Evolutionary conservation across 78 protist genomes (phyloP).

Genomic region (Isochrysis galbana): DNA sequence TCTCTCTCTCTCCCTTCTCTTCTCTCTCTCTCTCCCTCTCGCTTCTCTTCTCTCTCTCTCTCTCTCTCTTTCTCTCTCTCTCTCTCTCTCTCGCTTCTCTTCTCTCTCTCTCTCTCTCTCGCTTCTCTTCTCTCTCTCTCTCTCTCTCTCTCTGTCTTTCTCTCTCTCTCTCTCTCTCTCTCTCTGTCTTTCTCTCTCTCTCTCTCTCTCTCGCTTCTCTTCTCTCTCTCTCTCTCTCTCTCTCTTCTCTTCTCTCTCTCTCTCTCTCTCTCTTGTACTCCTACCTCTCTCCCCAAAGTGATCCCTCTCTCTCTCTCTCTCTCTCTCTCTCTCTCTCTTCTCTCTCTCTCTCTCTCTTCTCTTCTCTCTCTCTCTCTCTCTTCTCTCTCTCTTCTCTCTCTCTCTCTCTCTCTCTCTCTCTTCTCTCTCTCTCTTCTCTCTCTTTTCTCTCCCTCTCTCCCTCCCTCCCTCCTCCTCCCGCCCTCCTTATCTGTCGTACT

Average conservation of each 20-base stretch:
- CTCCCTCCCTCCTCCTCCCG: too few species aligned
- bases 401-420: conserved; percentile 19
- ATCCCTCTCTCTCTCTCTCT: neutral
- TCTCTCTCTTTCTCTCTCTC: conserved; percentile 16
- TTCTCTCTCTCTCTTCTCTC: neutral
- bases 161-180: neutral
- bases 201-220: neutral
- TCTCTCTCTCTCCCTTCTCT: neutral
- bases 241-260: neutral
- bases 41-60: neutral
- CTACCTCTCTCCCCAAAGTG: neutral
- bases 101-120: too few species aligned
- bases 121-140: neutral
- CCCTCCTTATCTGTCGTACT: too few species aligned
- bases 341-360: neutral
- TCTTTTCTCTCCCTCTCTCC: neutral
- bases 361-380: neutral
- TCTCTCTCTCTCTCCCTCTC: neutral
- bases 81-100: too few species aligned
- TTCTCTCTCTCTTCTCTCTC: neutral
- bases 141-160: conserved; percentile 3
- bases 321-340: conserved; percentile 1
- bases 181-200: neutral
- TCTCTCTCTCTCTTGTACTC: conserved; percentile 16
- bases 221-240: neutral